phyloP scores from a whole-genome alignment of 495 filamentous ascomycete species.

The Talaromyces nanjingensis region DNA sequence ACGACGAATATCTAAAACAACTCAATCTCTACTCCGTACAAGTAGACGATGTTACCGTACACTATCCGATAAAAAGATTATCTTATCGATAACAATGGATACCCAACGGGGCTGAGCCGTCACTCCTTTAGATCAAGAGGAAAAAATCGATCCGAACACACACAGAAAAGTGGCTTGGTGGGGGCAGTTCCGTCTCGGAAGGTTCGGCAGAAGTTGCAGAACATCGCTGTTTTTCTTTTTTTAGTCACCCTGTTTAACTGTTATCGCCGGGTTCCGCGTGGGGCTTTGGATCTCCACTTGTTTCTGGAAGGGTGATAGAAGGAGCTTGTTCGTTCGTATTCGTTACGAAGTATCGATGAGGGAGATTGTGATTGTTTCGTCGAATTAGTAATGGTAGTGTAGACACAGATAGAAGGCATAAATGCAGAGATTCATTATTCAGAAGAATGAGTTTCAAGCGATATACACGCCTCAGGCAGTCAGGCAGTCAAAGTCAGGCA shows the following conservation, averaged over 20 bases:
- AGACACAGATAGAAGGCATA: no score
- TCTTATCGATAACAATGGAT: background rate
- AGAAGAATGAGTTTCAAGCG: no score
- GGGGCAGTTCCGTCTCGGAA: background rate
- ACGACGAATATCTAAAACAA: background rate
- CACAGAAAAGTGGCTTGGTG: background rate
- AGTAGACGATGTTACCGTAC: background rate
- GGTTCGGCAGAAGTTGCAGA: background rate
- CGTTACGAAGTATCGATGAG: no score
- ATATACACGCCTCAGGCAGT: no score
- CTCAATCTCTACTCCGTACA: background rate
- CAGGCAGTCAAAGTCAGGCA: no score
- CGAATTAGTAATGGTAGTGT: no score
- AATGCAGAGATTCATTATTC: no score
- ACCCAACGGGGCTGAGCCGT: background rate
- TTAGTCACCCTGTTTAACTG: background rate
- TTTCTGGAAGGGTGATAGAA: background rate
- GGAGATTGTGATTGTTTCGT: no score
- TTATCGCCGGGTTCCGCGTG: background rate
- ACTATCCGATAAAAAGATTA: background rate
- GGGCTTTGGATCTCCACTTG: background rate
- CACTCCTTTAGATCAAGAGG: background rate
- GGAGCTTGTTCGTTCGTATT: no score
- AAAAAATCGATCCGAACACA: background rate
- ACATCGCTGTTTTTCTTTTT: background rate